phyloP scores from a whole-genome alignment of 192 early-diverging fungal genomes.

The Chytriomyces sp. region DNA sequence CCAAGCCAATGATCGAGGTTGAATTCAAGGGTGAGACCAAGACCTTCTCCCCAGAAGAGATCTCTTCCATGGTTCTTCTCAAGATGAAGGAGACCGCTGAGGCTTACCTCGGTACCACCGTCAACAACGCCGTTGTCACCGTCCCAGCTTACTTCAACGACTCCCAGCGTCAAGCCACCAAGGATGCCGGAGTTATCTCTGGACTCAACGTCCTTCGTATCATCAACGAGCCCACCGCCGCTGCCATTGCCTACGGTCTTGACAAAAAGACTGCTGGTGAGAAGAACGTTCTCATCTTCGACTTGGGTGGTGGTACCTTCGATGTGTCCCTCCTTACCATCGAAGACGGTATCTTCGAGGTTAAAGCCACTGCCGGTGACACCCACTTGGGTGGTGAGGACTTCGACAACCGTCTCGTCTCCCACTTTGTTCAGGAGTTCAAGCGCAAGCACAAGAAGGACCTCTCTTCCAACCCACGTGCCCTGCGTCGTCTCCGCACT shows the following conservation, averaged over 20 bases:
- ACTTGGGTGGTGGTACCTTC: constrained; percentile 97
- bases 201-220: constrained; percentile 98
- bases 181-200: constrained; percentile 96
- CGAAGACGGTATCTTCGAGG: constrained; percentile 97
- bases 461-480: constrained; percentile 84
- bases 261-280: constrained; percentile 93
- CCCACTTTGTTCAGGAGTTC: constrained; percentile 94
- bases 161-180: constrained; percentile 99
- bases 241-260: constrained; percentile 98
- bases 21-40: constrained; percentile 98
- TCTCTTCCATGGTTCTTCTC: constrained; percentile 95
- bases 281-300: constrained; percentile 95
- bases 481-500: constrained; percentile 95
- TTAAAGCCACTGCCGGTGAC: constrained; percentile 98
- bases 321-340: constrained; percentile 97
- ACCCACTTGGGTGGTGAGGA: constrained; percentile 99
- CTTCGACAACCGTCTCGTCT: constrained; percentile 98
- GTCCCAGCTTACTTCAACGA: constrained; percentile 99
- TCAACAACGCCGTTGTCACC: constrained; percentile 94
- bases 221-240: constrained; percentile 99
- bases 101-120: constrained; percentile 80
- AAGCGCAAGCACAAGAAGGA: constrained; percentile 99
- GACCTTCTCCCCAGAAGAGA: constrained; percentile 93
- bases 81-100: constrained; percentile 99
- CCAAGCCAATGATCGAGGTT: constrained; percentile 88